phyloP scores from a whole-genome alignment of 164 flowering plant genomes.

The Buxus sempervirens region DNA sequence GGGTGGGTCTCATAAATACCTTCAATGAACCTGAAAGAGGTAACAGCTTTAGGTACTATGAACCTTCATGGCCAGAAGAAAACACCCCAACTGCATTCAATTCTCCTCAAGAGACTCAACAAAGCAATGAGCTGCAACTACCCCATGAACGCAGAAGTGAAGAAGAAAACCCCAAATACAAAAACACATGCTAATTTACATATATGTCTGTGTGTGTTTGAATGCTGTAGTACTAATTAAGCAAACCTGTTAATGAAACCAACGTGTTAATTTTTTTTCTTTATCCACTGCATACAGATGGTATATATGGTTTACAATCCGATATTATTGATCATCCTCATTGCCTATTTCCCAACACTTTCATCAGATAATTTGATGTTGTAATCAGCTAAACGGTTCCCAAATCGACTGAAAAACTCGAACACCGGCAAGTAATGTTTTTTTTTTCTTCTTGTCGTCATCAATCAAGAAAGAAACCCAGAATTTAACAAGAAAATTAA shows the following conservation, averaged over 20 bases:
- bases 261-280: too few relatives aligned
- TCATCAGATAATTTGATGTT: background rate
- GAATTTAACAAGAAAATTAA: too few relatives aligned
- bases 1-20: constrained; percentile 29
- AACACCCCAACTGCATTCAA: constrained; percentile 22
- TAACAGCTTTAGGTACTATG: constrained; percentile 36
- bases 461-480: too few relatives aligned
- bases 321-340: too few relatives aligned
- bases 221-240: too few relatives aligned
- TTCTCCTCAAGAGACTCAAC: constrained; percentile 33
- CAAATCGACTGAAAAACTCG: background rate
- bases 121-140: constrained; percentile 16
- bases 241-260: too few relatives aligned
- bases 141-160: background rate
- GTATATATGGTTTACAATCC: too few relatives aligned
- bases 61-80: constrained; percentile 30
- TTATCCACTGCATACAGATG: too few relatives aligned
- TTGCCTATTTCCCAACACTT: background rate
- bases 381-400: too few relatives aligned
- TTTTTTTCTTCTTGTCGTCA: too few relatives aligned
- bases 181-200: too few relatives aligned
- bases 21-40: constrained; percentile 41
- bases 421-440: background rate
- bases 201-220: too few relatives aligned
- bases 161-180: background rate